Base-by-base conservation (phyloP, 1,284 basidiomycete genomes). In the Cryptococcus sp. region DNA sequence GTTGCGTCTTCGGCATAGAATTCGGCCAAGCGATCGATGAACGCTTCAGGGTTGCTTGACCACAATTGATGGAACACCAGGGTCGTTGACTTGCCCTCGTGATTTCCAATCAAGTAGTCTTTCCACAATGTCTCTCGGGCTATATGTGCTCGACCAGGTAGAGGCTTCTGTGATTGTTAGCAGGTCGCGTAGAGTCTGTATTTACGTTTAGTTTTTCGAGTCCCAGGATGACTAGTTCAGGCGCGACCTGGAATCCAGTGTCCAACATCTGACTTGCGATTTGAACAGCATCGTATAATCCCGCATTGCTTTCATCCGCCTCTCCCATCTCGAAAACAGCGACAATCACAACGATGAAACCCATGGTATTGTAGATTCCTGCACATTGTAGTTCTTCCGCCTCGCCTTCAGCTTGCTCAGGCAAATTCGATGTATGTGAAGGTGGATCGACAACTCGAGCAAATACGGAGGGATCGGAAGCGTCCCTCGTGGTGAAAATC, bases 61-160 rank as follows among this genome's bases (percentile, higher is more conserved):
- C 89, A 94, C 54, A 98, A 84, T 52, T 91, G 82, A 84, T 94
- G 90, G 78, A 98, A 98, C 52, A 98, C 93, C 21, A 98, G 83
- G 61, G 94, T 89, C 63, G 94, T 89, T 60, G 92, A 92, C 32
- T 34, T 34, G 16, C 16, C 32, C 32, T 16, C 32, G 10, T 34
- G 10, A 9, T 9, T 34, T 16, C 16, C 32, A 34, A n/a, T n/a
- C n/a, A n/a, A n/a, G n/a, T n/a, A n/a, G n/a, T n/a, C n/a, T n/a
- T n/a, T n/a, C n/a, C n/a, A n/a, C n/a, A n/a, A n/a, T n/a, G n/a
- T n/a, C n/a, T n/a, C n/a, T n/a, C n/a, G n/a, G n/a, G n/a, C n/a
- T n/a, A n/a, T n/a, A n/a, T n/a, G n/a, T 43, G 94, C 87, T 45
- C 92, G 86, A 18, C 86, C 83, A 59, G 87, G 90, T 86, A 93